Evolutionary conservation across 2,329 filamentous ascomycete species (phyloP), one percentile per base, ranked within the genome.

Genomic region (Calonectria henricotiae): DNA sequence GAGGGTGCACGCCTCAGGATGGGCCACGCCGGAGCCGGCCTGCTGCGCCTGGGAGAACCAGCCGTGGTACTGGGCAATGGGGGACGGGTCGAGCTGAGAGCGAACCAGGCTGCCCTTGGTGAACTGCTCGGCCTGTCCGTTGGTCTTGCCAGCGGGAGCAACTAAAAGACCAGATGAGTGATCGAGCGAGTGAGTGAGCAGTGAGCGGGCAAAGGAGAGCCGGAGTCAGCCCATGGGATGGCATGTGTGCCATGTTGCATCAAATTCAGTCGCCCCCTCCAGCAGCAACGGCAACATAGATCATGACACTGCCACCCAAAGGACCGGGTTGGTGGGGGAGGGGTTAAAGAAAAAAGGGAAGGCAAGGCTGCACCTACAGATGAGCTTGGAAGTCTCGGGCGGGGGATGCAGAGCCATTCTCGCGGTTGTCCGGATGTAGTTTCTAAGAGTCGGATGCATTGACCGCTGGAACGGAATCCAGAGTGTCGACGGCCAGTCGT

Each of bases 1-100:
- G 1, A 99, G 87, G 1, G 92, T 95, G 78, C 94, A 95, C 1
- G 96, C 94, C 83, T 99, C 96, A 1, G 96, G 95, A 75, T 97
- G 93, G 54, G 90, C 85, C 55, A 95, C 89, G 30, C 76, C 78
- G 4, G 85, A 80, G 11, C 85, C 79, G 5, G 86, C 65, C 63
- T 80, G 79, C 72, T 92, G 89, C 0, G 95, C 94, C 70, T 91
- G 88, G 13, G 89, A 87, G 88, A 97, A 99, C 96, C 96, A 99
- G 71, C 85, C 82, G 85, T 97, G 89, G 86, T 98, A 99, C 85
- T 98, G 96, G 37, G 87, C 86, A 68, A 96, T 90, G 0, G 96
- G 96, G 65, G 88, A 88, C 9, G 85, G 67, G 76, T 89, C 82
- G 20, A 97, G 90, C 79, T 94, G 88, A 1, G 82, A 77, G 55